A percentile compares a stretch with the other conserved stretches of the same genome.
Conservation (phyloP, 371 early-diverging fungal genomes). For the Mortierella polycephala region DNA sequence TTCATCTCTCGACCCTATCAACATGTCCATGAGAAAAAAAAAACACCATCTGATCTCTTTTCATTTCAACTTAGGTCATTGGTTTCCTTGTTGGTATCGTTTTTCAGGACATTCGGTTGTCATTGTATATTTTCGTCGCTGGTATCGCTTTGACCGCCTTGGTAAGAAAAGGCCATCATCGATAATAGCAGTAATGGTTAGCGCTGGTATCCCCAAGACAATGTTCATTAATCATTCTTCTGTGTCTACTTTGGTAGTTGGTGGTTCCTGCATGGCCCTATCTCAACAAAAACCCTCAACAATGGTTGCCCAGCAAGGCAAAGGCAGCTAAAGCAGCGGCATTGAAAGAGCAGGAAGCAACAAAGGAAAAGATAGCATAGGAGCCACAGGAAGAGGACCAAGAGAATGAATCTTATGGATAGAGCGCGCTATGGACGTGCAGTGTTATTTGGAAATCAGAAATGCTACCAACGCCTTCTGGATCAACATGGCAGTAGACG, state of each 20-base stretch:
- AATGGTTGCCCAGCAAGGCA: conserved; percentile 46
- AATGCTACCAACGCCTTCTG: too few species aligned
- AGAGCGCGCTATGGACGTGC: too few species aligned
- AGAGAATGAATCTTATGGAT: background rate
- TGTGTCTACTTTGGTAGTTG: conserved; percentile 17
- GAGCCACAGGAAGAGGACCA: background rate
- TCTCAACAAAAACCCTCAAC: conserved; percentile 32
- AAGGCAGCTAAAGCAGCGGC: conserved; percentile 8
- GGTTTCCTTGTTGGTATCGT: conserved; percentile 39
- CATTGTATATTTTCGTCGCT: conserved; percentile 39
- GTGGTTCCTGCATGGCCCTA: conserved; percentile 52
- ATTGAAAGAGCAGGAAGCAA: conserved; percentile 9
- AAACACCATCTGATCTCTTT: background rate
- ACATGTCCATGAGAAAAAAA: background rate
- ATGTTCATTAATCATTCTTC: background rate
- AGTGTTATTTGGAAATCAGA: too few species aligned
- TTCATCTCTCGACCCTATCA: background rate
- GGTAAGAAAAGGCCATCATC: conserved; percentile 11
- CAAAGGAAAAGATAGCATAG: conserved; percentile 32
- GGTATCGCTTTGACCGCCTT: conserved; percentile 26
- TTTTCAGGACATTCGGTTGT: conserved; percentile 39
- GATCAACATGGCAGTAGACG: too few species aligned
- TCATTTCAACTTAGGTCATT: conserved; percentile 24
- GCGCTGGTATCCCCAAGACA: background rate
- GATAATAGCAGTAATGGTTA: too few species aligned